phyloP scores from a whole-genome alignment of 2,329 filamentous ascomycete species.

The Botryotinia calthae region DNA sequence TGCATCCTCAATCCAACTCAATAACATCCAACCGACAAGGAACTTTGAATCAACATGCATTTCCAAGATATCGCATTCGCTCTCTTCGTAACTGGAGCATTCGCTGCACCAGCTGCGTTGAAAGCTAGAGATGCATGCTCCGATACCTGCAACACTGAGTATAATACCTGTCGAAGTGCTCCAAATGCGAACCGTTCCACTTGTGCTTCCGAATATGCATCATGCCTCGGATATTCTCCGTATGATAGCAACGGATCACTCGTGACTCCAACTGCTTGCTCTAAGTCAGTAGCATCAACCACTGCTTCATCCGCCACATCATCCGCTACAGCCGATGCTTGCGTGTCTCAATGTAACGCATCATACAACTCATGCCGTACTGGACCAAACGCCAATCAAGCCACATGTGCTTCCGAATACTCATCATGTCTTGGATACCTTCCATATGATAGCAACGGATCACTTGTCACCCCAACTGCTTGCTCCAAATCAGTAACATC shows the following conservation, averaged over 20 bases:
- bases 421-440: not conserved
- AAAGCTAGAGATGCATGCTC: not conserved
- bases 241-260: not conserved
- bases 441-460: not conserved
- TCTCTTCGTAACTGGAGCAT: conserved; percentile 4
- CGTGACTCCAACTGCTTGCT: not conserved
- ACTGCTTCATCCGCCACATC: not conserved
- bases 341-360: not conserved
- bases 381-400: not conserved
- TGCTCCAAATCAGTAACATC: not conserved
- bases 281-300: not conserved
- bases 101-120: conserved; percentile 9
- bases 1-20: not conserved
- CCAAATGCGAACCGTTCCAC: not conserved
- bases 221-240: conserved; percentile 10
- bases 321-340: not conserved
- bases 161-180: not conserved
- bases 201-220: not conserved
- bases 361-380: not conserved
- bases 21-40: not conserved
- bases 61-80: conserved; percentile 6
- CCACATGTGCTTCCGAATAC: not conserved
- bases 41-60: not conserved
- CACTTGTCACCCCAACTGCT: not conserved
- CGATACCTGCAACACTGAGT: not conserved